These are phyloP conservation scores for Cyclocybe cylindracea DNA, from an alignment of 768 basidiomycete species.

Conservation along the genomic window DNA sequence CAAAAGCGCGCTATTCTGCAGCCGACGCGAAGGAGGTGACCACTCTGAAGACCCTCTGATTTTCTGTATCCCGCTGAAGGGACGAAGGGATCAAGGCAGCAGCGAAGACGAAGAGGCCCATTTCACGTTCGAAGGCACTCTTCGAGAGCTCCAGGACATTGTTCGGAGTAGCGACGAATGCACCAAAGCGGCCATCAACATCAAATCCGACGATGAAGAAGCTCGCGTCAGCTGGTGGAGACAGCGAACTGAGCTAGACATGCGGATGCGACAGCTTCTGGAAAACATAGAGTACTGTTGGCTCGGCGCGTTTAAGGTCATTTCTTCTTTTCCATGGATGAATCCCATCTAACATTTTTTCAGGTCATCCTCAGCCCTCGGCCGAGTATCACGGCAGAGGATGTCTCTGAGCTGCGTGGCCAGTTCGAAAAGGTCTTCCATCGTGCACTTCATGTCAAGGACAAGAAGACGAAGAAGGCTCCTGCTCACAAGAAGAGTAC, in stretches of 20 bases:
- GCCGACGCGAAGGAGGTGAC: slow-evolving; percentile 65
- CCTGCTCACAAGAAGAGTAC: slow-evolving; percentile 34
- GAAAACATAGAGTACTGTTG: slow-evolving; percentile 93
- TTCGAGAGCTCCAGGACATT: slow-evolving; percentile 76
- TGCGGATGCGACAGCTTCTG: slow-evolving; percentile 69
- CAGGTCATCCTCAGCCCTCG: slow-evolving; percentile 67
- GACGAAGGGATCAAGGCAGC: slow-evolving; percentile 71
- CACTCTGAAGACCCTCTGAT: slow-evolving; percentile 58
- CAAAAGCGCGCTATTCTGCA: slow-evolving; percentile 78
- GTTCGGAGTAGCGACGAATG: slow-evolving; percentile 77
- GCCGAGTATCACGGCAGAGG: slow-evolving; percentile 39
- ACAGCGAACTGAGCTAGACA: slow-evolving; percentile 73
- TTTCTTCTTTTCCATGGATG: slow-evolving; percentile 10
- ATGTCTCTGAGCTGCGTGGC: slow-evolving; percentile 56
- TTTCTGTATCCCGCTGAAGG: slow-evolving; percentile 88
- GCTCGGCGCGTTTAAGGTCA: slow-evolving; percentile 96
- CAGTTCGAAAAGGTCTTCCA: slow-evolving; percentile 80
- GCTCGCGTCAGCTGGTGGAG: slow-evolving; percentile 87
- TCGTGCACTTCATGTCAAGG: slow-evolving; percentile 56
- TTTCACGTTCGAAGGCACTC: slow-evolving; percentile 74
- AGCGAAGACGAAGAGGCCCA: slow-evolving; percentile 68
- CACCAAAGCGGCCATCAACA: slow-evolving; percentile 68
- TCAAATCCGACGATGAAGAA: slow-evolving; percentile 66
- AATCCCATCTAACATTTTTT: not conserved
- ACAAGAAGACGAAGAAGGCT: slow-evolving; percentile 56